These are phyloP conservation scores for Carpinus viminea DNA, from an alignment of 306 rosid species.

Conservation along the genomic window DNA sequence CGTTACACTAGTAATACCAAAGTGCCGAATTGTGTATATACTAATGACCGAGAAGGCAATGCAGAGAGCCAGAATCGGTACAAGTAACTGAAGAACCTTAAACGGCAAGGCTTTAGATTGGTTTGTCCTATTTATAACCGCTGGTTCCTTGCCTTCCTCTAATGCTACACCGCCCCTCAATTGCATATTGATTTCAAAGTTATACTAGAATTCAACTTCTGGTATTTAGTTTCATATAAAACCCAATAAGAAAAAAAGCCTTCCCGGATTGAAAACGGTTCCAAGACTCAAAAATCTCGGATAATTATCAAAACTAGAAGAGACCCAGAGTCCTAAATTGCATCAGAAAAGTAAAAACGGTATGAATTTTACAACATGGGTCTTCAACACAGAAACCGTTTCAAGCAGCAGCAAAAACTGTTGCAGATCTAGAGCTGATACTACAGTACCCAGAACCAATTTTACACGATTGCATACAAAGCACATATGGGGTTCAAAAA, in stretches of 20 bases:
- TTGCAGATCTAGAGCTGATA: constrained; percentile 36
- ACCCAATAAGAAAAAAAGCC: background rate
- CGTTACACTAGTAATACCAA: constrained; percentile 58
- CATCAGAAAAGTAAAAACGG: background rate
- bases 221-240: background rate
- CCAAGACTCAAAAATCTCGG: constrained; percentile 5
- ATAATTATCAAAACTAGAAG: background rate
- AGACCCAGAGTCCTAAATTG: background rate
- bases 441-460: constrained; percentile 21
- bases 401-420: background rate
- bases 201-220: constrained; percentile 28
- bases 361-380: constrained; percentile 6
- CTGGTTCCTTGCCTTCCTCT: constrained; percentile 78
- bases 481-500: background rate
- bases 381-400: constrained; percentile 15
- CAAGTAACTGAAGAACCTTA: constrained; percentile 54
- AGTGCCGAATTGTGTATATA: constrained; percentile 66
- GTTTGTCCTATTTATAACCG: constrained; percentile 35
- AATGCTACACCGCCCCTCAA: constrained; percentile 58
- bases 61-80: constrained; percentile 61
- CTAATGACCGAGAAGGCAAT: constrained; percentile 66
- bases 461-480: constrained; percentile 13
- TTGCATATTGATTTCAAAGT: constrained; percentile 52
- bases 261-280: background rate
- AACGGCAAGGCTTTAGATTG: constrained; percentile 68